Percentiles rank a stretch among this genome's conserved stretches.
Evolutionary conservation across 768 basidiomycete species (phyloP).

Genomic region (Mycena galopus): DNA sequence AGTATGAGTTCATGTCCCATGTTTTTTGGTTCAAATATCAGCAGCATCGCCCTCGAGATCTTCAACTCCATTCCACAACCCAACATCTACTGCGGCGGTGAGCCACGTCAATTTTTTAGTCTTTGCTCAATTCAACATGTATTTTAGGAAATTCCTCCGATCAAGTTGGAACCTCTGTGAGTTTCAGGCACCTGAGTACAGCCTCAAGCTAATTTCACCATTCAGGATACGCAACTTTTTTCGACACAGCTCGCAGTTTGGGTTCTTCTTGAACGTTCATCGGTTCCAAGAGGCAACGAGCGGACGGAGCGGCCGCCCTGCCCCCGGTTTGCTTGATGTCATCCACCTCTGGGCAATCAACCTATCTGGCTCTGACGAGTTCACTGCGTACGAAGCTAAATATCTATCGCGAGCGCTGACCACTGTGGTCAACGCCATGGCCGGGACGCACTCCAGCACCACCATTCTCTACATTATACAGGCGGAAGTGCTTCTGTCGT

Average conservation of each 20-base stretch:
- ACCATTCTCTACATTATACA: not conserved
- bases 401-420: not conserved
- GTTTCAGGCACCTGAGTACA: not conserved
- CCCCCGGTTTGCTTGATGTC: slow-evolving; percentile 2
- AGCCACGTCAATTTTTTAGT: not conserved
- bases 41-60: not conserved
- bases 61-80: not conserved
- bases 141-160: slow-evolving; percentile 15
- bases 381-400: not conserved
- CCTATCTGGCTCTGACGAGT: slow-evolving; percentile 2
- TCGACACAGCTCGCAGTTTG: not conserved
- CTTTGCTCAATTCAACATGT: too few relatives aligned
- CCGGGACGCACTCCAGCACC: not conserved
- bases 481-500: not conserved
- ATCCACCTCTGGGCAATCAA: not conserved
- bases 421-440: not conserved
- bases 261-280: not conserved
- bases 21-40: not conserved
- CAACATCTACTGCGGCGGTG: slow-evolving; percentile 4
- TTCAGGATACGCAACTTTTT: slow-evolving; percentile 31
- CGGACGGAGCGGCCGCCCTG: not conserved
- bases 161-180: slow-evolving; percentile 32
- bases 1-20: not conserved
- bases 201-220: not conserved
- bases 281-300: not conserved